Base-by-base conservation (phyloP, 768 basidiomycete genomes). In the Leucocoprinus leucothites region DNA sequence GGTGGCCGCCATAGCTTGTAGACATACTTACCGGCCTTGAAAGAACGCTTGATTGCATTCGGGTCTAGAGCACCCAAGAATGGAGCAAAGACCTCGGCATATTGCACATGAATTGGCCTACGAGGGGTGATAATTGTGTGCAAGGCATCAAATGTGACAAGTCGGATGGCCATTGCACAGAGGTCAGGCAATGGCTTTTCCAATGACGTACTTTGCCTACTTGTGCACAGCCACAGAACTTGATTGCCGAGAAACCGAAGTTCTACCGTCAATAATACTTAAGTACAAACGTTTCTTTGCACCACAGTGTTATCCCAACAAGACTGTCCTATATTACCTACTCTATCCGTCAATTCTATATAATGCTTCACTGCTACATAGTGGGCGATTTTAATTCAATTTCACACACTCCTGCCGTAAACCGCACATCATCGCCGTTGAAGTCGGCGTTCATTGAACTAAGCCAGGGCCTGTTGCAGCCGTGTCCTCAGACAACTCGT, bases 141-240 rank as follows among this genome's bases (percentile, higher is more conserved):
- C 22, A 91, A 71, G 1, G 82, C 83, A 62, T 93, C 91, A 60
- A 93, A 91, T n/a, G 86, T 83, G 44, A 91, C 85, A 6, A 90
- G 71, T 8, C 77, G 81, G 65, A 88, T 81, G 48, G 51, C 34
- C 63, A 63, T 63, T 31, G 51, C 40, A 9, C 16, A 18, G 25
- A 28, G 43, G n/a, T 31, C n/a, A n/a, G 31, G 5, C 31, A 31
- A 31, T 31, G 31, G 6, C 11, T 11, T 31, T 5, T 31, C 11
- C 6, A 31, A 31, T 31, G 31, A 31, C 31, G 31, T 31, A 31
- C 11, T 31, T 31, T 1, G 21, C 21, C 11, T 45, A 19, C 21
- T 25, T 11, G 43, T n/a, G 43, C 45, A 46, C 45, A 46, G 45
- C 45, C 45, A 46, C 45, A 11, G 22, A 8, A 11, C 21, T 3